These are phyloP conservation scores for Annulohypoxylon moriforme DNA, from an alignment of 495 filamentous ascomycete genomes.

Conservation along the genomic window DNA sequence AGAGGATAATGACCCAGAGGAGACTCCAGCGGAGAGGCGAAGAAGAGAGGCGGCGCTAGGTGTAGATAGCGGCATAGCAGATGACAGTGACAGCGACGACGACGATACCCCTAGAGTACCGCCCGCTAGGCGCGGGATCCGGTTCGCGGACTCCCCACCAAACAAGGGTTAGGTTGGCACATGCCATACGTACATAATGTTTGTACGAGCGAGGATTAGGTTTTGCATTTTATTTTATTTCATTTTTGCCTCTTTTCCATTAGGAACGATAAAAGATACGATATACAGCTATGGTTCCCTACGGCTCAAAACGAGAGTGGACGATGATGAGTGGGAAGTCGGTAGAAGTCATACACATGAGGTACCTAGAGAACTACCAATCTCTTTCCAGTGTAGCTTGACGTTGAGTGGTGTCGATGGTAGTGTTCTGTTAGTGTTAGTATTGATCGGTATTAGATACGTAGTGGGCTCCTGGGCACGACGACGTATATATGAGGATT, in stretches of 20 bases:
- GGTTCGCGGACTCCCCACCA: constrained; percentile 58
- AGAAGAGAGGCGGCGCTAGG: constrained; percentile 89
- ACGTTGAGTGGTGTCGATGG: neutral
- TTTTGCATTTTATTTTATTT: constrained; percentile 11
- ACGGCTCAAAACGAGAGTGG: neutral
- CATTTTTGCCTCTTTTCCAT: neutral
- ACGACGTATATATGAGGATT: constrained; percentile 27
- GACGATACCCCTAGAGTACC: constrained; percentile 65
- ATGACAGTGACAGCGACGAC: constrained; percentile 71
- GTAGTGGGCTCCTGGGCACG: neutral
- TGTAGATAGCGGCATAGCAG: constrained; percentile 58
- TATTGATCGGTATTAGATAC: neutral
- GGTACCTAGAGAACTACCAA: constrained; percentile 20
- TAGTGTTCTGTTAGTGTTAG: neutral
- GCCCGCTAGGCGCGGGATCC: constrained; percentile 54
- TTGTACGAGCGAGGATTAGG: neutral
- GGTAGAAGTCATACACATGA: constrained; percentile 25
- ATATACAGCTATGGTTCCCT: neutral
- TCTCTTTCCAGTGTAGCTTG: constrained; percentile 1
- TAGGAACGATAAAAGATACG: neutral
- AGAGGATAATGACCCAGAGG: constrained; percentile 63
- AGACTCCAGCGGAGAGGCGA: constrained; percentile 85
- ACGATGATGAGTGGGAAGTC: constrained; percentile 2
- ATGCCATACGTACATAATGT: neutral
- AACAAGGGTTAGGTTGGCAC: constrained; percentile 34